Percentiles rank a stretch among this genome's conserved stretches.
Conservation (phyloP, 768 basidiomycete species). For the Boletus vermiculosoides region DNA sequence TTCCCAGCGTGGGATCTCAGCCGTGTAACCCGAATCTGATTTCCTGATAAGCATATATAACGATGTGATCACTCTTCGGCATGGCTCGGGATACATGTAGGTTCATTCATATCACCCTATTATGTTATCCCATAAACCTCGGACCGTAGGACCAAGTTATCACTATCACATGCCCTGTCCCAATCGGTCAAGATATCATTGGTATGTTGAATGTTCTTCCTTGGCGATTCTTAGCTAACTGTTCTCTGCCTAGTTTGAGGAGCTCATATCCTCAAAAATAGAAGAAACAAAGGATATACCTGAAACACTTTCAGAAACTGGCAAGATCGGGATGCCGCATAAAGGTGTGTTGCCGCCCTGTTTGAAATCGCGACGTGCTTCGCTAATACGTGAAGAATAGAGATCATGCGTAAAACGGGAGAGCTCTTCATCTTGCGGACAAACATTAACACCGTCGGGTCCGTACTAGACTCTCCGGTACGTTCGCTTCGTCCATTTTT, state of each 20-base stretch:
- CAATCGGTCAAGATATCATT: slow-evolving; percentile 98
- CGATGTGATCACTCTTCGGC: slow-evolving; percentile 92
- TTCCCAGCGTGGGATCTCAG: slow-evolving; percentile 4
- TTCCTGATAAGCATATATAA: slow-evolving; percentile 75
- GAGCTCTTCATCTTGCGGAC: slow-evolving; percentile 90
- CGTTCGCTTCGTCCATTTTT: slow-evolving; percentile 29
- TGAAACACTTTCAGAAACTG: slow-evolving; percentile 88
- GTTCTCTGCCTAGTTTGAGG: slow-evolving; percentile 66
- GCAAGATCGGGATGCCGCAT: slow-evolving; percentile 89
- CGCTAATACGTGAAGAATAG: slow-evolving; percentile 37
- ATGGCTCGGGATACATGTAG: slow-evolving; percentile 94
- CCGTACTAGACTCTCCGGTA: slow-evolving; percentile 94
- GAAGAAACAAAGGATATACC: slow-evolving; percentile 97
- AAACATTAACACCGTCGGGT: slow-evolving; percentile 93
- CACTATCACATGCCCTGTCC: slow-evolving; percentile 89
- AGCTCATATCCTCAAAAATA: slow-evolving; percentile 87
- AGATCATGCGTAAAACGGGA: slow-evolving; percentile 98
- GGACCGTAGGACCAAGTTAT: slow-evolving; percentile 82
- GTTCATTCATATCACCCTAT: slow-evolving; percentile 29
- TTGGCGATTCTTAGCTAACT: not conserved
- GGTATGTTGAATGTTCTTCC: slow-evolving; percentile 39
- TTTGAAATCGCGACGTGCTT: slow-evolving; percentile 5
- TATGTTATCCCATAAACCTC: slow-evolving; percentile 9
- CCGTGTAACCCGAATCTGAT: slow-evolving; percentile 33
- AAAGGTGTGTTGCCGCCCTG: slow-evolving; percentile 48